Percentiles rank a stretch among this genome's conserved stretches.
phyloP scores from a whole-genome alignment of 2,329 filamentous ascomycete genomes.

The Alternaria gansuensis region DNA sequence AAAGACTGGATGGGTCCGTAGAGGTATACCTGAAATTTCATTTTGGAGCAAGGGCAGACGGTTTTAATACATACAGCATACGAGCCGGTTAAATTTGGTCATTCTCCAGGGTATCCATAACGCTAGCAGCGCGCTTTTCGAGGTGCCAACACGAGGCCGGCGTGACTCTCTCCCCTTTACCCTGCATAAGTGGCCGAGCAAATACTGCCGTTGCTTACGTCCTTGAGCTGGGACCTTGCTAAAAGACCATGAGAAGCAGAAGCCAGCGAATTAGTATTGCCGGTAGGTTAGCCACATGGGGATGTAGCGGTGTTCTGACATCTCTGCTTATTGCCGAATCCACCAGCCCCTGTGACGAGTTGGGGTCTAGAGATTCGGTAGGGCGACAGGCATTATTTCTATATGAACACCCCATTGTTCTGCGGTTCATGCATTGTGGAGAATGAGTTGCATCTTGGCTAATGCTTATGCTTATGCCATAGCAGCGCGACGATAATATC shows the following conservation, averaged over 20 bases:
- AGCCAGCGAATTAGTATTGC: neutral
- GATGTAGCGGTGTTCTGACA: neutral
- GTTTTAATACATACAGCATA: constrained; percentile 2
- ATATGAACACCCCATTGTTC: neutral
- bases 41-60: neutral
- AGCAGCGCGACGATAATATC: neutral
- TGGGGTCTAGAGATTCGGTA: neutral
- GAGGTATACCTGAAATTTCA: constrained; percentile 4
- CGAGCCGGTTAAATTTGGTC: neutral
- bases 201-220: neutral
- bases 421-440: neutral
- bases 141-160: neutral
- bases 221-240: neutral
- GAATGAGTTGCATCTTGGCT: neutral
- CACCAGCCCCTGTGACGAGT: neutral
- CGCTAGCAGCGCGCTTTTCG: neutral
- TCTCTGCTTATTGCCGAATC: neutral
- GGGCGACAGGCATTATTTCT: neutral
- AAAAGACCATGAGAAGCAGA: neutral
- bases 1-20: constrained; percentile 8
- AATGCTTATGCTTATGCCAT: neutral
- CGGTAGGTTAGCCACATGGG: neutral
- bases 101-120: neutral
- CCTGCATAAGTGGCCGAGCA: neutral
- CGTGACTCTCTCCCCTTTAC: neutral